Evolutionary conservation across 2,329 filamentous ascomycete species (phyloP).

Genomic region (Nannizziopsis arthrosporioides): DNA sequence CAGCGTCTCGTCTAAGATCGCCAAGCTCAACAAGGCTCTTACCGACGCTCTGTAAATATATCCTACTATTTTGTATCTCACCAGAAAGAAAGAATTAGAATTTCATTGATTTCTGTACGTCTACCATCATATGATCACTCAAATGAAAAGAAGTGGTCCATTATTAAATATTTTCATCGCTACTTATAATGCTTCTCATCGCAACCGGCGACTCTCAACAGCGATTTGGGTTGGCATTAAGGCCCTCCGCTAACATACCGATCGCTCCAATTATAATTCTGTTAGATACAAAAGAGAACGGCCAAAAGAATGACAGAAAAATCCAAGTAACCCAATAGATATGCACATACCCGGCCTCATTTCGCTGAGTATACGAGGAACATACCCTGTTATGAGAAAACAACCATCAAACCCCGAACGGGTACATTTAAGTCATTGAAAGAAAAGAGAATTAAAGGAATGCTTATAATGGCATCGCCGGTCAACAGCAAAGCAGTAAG

Average conservation of each 20-base stretch:
- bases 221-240: too few species aligned
- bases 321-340: not conserved
- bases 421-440: constrained; percentile 4
- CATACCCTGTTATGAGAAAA: not conserved
- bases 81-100: constrained; percentile 10
- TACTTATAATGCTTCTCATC: too few species aligned
- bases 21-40: constrained; percentile 99
- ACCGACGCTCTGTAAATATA: constrained; percentile 82
- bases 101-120: not conserved
- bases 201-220: too few species aligned
- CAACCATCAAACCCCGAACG: not conserved
- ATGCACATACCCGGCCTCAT: not conserved
- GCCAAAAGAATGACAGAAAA: constrained; percentile 7
- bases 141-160: too few species aligned
- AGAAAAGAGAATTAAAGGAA: not conserved
- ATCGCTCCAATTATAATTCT: not conserved
- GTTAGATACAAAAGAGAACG: constrained; percentile 3
- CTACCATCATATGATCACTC: too few species aligned
- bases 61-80: constrained; percentile 9
- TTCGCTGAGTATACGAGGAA: not conserved
- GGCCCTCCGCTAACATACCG: too few species aligned
- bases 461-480: constrained; percentile 4
- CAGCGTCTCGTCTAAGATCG: constrained; percentile 84
- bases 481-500: constrained; percentile 8
- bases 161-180: too few species aligned